These are phyloP conservation scores for Exidia glandulosa DNA, from an alignment of 768 basidiomycete species.

Conservation along the genomic window DNA sequence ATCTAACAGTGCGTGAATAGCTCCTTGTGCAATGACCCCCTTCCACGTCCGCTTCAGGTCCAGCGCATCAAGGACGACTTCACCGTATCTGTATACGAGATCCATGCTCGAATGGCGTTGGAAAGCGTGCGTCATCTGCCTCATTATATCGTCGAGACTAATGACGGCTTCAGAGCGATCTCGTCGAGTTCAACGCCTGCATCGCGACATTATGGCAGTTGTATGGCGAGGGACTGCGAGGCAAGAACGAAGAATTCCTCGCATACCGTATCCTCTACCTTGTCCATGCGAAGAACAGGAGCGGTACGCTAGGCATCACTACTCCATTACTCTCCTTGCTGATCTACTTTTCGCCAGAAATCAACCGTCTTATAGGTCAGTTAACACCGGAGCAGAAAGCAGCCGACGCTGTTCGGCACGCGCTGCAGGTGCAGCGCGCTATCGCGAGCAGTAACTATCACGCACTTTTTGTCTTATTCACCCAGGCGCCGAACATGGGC, in stretches of 20 bases:
- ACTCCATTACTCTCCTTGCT: neutral
- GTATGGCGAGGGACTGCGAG: constrained; percentile 88
- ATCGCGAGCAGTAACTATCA: constrained; percentile 92
- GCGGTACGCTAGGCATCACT: constrained; percentile 44
- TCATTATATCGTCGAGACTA: constrained; percentile 1
- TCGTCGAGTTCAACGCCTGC: constrained; percentile 99
- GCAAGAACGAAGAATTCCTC: constrained; percentile 90
- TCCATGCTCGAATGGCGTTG: constrained; percentile 93
- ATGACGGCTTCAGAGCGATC: constrained; percentile 55
- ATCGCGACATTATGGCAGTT: constrained; percentile 81
- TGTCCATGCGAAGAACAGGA: constrained; percentile 84
- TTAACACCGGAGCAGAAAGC: constrained; percentile 88
- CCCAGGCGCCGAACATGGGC: constrained; percentile 88
- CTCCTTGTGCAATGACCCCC: neutral
- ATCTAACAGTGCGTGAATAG: constrained; percentile 71
- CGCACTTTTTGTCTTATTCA: constrained; percentile 75
- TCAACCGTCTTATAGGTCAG: constrained; percentile 95
- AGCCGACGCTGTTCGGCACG: constrained; percentile 72
- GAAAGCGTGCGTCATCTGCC: constrained; percentile 53
- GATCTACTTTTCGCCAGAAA: constrained; percentile 39
- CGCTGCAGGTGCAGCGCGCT: constrained; percentile 80
- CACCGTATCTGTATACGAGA: constrained; percentile 94
- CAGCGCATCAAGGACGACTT: constrained; percentile 99
- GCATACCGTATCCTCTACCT: constrained; percentile 97
- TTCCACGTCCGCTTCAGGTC: constrained; percentile 44